Base-by-base conservation (phyloP, 1,284 basidiomycete species). In the Apiotrichum porosum region DNA sequence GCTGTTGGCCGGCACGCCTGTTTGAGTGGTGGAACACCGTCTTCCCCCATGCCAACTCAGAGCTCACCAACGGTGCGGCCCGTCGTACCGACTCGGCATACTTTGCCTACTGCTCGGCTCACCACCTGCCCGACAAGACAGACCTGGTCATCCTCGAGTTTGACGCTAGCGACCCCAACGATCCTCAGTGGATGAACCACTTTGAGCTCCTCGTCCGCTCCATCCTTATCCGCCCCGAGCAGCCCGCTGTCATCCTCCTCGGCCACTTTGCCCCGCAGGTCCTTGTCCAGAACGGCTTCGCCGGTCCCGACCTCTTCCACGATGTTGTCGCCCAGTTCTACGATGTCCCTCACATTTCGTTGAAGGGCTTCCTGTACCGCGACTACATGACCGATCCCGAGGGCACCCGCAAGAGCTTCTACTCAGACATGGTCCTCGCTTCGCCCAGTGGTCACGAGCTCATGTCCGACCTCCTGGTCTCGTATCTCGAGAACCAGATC, bases 61-160 rank as follows among this genome's bases (percentile, higher is more conserved):
- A 95, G 70, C 80, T 97, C 57, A 95, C 92, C n/a, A 95, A 95
- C 69, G 92, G 92, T 23, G 92, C 92, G 1, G 85, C 91, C 77
- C 80, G 89, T 17, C 81, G 83, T 39, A 90, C 89, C 30, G 86
- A 86, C 71, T 91, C 91, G 8, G 84, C 84, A 4, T 97, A 97
- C 75, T 97, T 90, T 77, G 86, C 85, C 10, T 95, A 85, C 74
- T 97, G 93, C 77, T 86, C 82, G 51, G 79, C 80, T 2, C 91
- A 94, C 63, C 92, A 97, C 67, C 78, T 95, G 10, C 92, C 92
- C 6, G 92, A 97, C 68, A 76, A 83, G 35, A 88, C 89, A 8
- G 93, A 95, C 76, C 78, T 97, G 39, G 85, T 97, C 47, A 89
- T 97, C 59, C 77, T 97, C 49, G 92, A 97, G 63, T 85, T 97